phyloP scores from a whole-genome alignment of 2,329 filamentous ascomycete species.

The Allantophomopsis lycopodina region DNA sequence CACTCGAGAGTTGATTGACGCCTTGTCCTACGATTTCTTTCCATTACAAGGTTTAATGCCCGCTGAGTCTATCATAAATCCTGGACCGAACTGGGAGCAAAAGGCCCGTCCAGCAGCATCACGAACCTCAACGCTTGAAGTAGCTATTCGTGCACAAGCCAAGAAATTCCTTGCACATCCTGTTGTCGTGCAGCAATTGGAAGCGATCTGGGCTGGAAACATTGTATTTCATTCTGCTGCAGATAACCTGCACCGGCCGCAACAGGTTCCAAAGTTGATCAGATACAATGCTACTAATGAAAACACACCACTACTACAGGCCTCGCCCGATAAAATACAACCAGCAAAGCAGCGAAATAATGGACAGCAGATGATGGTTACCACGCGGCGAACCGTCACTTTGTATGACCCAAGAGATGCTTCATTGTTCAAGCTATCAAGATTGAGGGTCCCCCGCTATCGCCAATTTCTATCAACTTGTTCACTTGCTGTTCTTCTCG shows the following conservation, averaged over 20 bases:
- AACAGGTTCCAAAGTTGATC: constrained; percentile 19
- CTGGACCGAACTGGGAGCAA: constrained; percentile 19
- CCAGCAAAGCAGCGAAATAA: constrained; percentile 1
- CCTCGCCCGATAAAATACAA: constrained; percentile 12
- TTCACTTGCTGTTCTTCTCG: constrained; percentile 74
- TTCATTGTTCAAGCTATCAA: constrained; percentile 81
- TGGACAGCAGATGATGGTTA: constrained; percentile 4
- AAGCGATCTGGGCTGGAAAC: constrained; percentile 92
- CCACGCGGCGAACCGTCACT: constrained; percentile 48
- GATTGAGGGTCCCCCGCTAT: constrained; percentile 82
- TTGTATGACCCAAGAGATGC: constrained; percentile 86
- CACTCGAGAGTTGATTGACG: constrained; percentile 84
- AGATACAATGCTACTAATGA: constrained; percentile 23
- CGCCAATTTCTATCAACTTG: constrained; percentile 80
- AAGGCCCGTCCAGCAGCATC: constrained; percentile 44
- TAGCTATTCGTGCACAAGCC: constrained; percentile 83
- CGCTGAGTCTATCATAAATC: constrained; percentile 21
- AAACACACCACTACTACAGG: constrained; percentile 7
- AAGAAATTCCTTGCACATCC: constrained; percentile 90
- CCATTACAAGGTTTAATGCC: constrained; percentile 69
- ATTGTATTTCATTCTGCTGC: constrained; percentile 89
- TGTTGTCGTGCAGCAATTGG: constrained; percentile 84
- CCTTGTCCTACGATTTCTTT: constrained; percentile 88
- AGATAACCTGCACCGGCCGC: constrained; percentile 64
- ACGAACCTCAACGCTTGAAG: constrained; percentile 79